phyloP scores from a whole-genome alignment of 78 protist species.

The Dictyostelium purpureum region DNA sequence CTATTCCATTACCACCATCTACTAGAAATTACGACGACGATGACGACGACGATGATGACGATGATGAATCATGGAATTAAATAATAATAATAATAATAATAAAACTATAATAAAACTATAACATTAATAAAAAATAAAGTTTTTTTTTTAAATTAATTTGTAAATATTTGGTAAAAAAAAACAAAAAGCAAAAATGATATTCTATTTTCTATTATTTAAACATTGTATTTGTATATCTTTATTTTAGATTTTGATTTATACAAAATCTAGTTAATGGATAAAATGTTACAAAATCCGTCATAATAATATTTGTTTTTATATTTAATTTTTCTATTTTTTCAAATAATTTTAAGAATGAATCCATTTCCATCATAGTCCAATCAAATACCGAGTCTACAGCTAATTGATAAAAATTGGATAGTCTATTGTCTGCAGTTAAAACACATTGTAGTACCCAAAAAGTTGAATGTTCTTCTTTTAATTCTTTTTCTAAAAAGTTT shows the following conservation, averaged over 20 bases:
- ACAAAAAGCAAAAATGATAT: too few species aligned
- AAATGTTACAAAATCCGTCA: neutral
- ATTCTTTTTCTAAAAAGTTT: neutral
- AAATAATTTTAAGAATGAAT: neutral
- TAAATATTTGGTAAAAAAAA: too few species aligned
- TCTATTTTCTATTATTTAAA: too few species aligned
- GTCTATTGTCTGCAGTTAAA: neutral
- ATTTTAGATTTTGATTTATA: neutral
- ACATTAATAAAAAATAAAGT: too few species aligned
- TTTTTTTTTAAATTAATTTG: too few species aligned
- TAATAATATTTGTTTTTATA: neutral
- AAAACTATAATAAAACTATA: too few species aligned
- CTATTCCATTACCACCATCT: conserved; percentile 21
- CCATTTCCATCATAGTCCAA: neutral
- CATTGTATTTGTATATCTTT: neutral
- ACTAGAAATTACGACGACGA: conserved; percentile 7
- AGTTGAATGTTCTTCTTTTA: neutral
- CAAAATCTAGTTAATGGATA: neutral
- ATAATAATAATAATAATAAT: neutral
- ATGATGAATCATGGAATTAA: conserved; percentile 21
- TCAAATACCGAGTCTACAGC: neutral
- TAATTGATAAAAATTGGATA: neutral
- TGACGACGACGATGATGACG: conserved; percentile 72
- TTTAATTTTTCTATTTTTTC: neutral
- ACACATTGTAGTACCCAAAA: conserved; percentile 30